Percentiles rank a stretch among this genome's conserved stretches.
Conservation (phyloP, 108 stramenopile genomes). For the Skeletonema potamos region DNA sequence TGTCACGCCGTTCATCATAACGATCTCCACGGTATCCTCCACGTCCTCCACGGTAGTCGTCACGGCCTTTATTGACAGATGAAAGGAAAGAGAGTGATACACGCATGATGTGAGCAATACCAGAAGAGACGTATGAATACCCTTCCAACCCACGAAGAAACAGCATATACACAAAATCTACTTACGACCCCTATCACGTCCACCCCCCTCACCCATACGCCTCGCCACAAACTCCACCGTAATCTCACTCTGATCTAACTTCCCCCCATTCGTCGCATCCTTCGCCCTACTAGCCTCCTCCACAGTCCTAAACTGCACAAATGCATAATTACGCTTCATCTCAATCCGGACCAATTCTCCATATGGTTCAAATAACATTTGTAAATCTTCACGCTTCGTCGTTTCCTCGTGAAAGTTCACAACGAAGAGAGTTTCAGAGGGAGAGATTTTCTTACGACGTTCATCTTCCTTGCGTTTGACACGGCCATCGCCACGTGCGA, state of each 20-base stretch:
- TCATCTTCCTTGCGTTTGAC: slow-evolving; percentile 91
- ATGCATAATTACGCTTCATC: slow-evolving; percentile 92
- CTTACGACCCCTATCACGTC: slow-evolving; percentile 21
- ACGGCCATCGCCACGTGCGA: slow-evolving; percentile 88
- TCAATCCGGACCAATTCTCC: slow-evolving; percentile 84
- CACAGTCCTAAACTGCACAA: slow-evolving; percentile 81
- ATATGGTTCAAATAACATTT: slow-evolving; percentile 67
- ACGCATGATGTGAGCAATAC: no score
- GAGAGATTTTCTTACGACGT: slow-evolving; percentile 84
- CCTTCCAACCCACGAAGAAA: no score
- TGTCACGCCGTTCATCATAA: slow-evolving; percentile 38
- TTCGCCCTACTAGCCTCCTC: slow-evolving; percentile 79
- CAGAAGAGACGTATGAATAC: no score
- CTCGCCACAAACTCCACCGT: slow-evolving; percentile 88
- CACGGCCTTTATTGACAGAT: slow-evolving; percentile 16
- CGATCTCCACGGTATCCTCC: slow-evolving; percentile 24
- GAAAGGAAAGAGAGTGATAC: background rate
- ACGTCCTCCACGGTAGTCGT: slow-evolving; percentile 37
- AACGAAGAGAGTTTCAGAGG: slow-evolving; percentile 76
- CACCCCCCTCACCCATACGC: slow-evolving; percentile 35
- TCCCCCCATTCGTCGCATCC: slow-evolving; percentile 84
- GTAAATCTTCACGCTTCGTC: slow-evolving; percentile 82
- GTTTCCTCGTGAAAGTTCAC: slow-evolving; percentile 90
- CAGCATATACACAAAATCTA: background rate
- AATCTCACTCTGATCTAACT: slow-evolving; percentile 81